A percentile compares a stretch with the other conserved stretches of the same genome.
Evolutionary conservation across 2,329 filamentous ascomycete species (phyloP).

Genomic region (Mollisia scopiformis): DNA sequence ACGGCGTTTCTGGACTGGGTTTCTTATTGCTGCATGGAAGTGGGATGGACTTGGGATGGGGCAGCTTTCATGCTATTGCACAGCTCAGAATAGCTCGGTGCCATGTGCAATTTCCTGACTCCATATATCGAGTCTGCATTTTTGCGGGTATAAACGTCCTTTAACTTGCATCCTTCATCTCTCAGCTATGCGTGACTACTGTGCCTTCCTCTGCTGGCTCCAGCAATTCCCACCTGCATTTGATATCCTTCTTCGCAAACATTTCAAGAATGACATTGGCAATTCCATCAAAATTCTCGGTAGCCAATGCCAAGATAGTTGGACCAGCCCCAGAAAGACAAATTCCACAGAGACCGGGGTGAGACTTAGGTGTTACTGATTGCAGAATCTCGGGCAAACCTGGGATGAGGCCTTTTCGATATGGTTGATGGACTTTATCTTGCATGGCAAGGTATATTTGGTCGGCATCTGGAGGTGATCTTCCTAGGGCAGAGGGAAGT

Average conservation of each 20-base stretch:
- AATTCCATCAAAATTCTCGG: conserved; percentile 85
- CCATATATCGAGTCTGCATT: neutral
- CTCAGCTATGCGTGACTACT: conserved; percentile 34
- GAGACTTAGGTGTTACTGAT: conserved; percentile 84
- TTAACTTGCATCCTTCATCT: neutral
- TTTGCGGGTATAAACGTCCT: neutral
- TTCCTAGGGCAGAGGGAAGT: conserved; percentile 84
- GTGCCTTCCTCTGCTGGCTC: conserved; percentile 77
- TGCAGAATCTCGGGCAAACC: conserved; percentile 89
- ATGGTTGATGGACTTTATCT: conserved; percentile 97
- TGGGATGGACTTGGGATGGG: neutral
- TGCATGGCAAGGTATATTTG: conserved; percentile 99
- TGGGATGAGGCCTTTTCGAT: conserved; percentile 88
- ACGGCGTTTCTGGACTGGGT: neutral
- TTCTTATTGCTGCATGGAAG: neutral
- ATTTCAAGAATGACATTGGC: conserved; percentile 75
- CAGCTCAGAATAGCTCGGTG: neutral
- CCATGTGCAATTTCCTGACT: neutral
- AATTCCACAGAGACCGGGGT: conserved; percentile 88
- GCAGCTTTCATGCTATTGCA: neutral
- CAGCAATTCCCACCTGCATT: conserved; percentile 84
- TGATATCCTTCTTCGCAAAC: conserved; percentile 74
- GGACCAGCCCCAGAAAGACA: conserved; percentile 94
- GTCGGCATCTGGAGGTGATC: conserved; percentile 87
- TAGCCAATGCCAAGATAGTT: conserved; percentile 91